A percentile compares a stretch with the other conserved stretches of the same genome.
These are phyloP conservation scores for Phialophora macrospora DNA, from an alignment of 2,329 filamentous ascomycete genomes.

Conservation along the genomic window DNA sequence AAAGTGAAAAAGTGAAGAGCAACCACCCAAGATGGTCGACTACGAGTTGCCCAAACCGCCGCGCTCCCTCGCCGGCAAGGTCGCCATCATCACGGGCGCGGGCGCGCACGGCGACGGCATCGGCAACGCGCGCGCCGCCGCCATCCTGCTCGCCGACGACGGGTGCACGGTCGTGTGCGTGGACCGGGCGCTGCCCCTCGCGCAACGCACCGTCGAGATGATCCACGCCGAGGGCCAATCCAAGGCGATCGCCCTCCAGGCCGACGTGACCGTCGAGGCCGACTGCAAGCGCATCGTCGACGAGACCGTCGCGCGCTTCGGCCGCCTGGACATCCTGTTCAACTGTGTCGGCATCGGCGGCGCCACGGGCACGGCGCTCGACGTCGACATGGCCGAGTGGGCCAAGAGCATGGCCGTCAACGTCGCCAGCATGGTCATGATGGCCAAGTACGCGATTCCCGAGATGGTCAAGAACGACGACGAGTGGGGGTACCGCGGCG, in stretches of 20 bases:
- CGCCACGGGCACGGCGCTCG: slow-evolving; percentile 62
- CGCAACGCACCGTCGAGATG: slow-evolving; percentile 61
- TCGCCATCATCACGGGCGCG: slow-evolving; percentile 64
- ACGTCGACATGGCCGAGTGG: slow-evolving; percentile 66
- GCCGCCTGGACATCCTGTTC: slow-evolving; percentile 65
- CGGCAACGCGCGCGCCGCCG: slow-evolving; percentile 64
- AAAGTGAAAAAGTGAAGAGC: background rate
- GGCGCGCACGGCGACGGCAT: slow-evolving; percentile 62
- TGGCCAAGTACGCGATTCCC: slow-evolving; percentile 66
- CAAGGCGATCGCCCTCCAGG: slow-evolving; percentile 51
- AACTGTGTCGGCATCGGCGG: slow-evolving; percentile 69
- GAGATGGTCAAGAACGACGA: slow-evolving; percentile 62
- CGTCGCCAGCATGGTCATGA: slow-evolving; percentile 68
- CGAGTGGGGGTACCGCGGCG: slow-evolving; percentile 51
- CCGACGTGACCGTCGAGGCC: slow-evolving; percentile 59
- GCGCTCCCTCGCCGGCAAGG: slow-evolving; percentile 31
- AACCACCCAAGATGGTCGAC: slow-evolving; percentile 19
- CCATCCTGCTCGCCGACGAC: slow-evolving; percentile 64
- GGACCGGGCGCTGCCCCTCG: slow-evolving; percentile 58
- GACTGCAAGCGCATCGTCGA: slow-evolving; percentile 57
- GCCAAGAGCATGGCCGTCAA: slow-evolving; percentile 64
- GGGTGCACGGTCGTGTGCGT: slow-evolving; percentile 65
- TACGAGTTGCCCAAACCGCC: slow-evolving; percentile 36
- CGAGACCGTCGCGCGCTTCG: slow-evolving; percentile 55
- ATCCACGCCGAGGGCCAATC: slow-evolving; percentile 51